Evolutionary conservation across 1,284 basidiomycete species (phyloP).

Genomic region (Neonothopanus nambi): DNA sequence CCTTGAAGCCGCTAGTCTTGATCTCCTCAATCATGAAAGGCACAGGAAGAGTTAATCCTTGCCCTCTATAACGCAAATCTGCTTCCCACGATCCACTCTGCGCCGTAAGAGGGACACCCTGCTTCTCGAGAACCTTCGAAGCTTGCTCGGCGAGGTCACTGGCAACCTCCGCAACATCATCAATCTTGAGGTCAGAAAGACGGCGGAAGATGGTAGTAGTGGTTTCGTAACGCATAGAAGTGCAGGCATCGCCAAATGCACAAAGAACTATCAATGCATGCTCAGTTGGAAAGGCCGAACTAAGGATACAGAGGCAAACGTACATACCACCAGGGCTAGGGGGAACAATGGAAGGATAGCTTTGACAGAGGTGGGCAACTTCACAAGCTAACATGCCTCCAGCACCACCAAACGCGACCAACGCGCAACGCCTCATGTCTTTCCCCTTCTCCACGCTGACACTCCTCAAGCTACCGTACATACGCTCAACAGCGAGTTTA

Average conservation of each 20-base stretch:
- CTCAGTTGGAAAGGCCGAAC: no score
- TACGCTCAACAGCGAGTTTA: conserved; percentile 29
- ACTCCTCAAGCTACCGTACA: conserved; percentile 29
- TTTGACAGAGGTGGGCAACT: conserved; percentile 22
- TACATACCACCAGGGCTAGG: conserved; percentile 27
- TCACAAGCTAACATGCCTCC: conserved; percentile 22
- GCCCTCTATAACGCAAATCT: conserved; percentile 30
- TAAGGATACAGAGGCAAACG: background rate
- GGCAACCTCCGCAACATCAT: conserved; percentile 21
- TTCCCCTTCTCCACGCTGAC: conserved; percentile 32
- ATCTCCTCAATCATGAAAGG: conserved; percentile 24
- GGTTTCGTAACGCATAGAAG: conserved; percentile 24
- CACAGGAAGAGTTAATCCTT: conserved; percentile 28
- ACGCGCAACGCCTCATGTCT: conserved; percentile 18
- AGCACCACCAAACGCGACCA: conserved; percentile 17
- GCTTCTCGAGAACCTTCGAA: conserved; percentile 21
- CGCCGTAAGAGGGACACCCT: conserved; percentile 22
- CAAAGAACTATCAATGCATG: conserved; percentile 25
- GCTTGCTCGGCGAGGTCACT: conserved; percentile 22
- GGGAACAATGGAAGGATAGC: conserved; percentile 29
- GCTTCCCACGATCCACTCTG: conserved; percentile 24
- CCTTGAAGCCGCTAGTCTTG: conserved; percentile 16
- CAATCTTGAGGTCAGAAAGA: conserved; percentile 21
- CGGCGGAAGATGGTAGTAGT: conserved; percentile 25
- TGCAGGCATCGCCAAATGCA: conserved; percentile 32